phyloP scores from a whole-genome alignment of 768 basidiomycete species.

The Gautieria morchelliformis region DNA sequence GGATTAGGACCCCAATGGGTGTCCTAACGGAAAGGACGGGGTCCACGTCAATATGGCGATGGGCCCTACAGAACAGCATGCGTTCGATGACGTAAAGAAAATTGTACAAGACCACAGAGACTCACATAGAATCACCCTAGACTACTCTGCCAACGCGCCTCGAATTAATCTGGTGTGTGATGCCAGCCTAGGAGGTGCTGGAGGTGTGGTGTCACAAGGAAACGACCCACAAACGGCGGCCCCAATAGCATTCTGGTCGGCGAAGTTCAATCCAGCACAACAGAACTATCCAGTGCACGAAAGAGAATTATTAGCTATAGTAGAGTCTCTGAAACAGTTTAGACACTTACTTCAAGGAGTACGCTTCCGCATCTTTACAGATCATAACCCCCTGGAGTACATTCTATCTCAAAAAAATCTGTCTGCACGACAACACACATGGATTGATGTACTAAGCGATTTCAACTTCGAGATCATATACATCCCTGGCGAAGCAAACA shows the following conservation, averaged over 20 bases:
- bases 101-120: constrained; percentile 11
- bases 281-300: constrained; percentile 30
- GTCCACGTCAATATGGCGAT: constrained; percentile 13
- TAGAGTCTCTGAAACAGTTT: constrained; percentile 22
- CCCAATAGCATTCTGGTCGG: constrained; percentile 26
- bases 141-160: background rate
- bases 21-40: constrained; percentile 17
- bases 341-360: constrained; percentile 15
- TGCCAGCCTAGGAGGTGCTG: constrained; percentile 19
- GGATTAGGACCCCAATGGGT: constrained; percentile 29
- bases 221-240: constrained; percentile 17
- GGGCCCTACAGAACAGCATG: constrained; percentile 21
- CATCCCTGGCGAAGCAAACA: constrained; percentile 29
- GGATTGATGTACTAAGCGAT: constrained; percentile 29
- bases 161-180: constrained; percentile 24
- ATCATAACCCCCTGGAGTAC: constrained; percentile 28
- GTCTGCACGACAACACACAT: constrained; percentile 24
- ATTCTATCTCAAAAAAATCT: constrained; percentile 25
- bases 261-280: constrained; percentile 19
- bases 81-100: constrained; percentile 23
- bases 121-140: background rate
- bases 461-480: constrained; percentile 30
- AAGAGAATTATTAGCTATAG: constrained; percentile 29
- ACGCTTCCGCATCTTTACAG: constrained; percentile 22
- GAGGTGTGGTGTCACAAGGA: constrained; percentile 22